Conservation (phyloP, 2,329 filamentous ascomycete genomes). For the Neurospora sp. region DNA sequence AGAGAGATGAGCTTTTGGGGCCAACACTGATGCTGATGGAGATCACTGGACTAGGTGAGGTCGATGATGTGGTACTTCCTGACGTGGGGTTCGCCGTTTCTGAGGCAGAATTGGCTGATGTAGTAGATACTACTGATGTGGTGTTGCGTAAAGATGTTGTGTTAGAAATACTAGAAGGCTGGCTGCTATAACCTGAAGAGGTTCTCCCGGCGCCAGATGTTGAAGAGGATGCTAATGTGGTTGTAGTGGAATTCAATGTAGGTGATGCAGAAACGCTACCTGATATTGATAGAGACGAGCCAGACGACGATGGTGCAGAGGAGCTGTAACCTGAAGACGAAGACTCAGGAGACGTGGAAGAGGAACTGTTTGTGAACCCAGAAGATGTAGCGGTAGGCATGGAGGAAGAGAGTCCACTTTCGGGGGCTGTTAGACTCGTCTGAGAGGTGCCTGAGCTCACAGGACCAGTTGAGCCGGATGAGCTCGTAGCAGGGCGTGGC, state of each 20-base stretch:
- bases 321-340: not conserved
- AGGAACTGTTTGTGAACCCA: not conserved
- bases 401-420: not conserved
- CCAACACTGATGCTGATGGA: not conserved
- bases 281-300: not conserved
- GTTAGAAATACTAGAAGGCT: not conserved
- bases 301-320: not conserved
- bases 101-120: not conserved
- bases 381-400: not conserved
- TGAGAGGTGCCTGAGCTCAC: not conserved
- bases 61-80: not conserved
- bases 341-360: not conserved
- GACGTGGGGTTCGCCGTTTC: not conserved
- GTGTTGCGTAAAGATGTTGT: not conserved
- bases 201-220: not conserved
- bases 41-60: not conserved
- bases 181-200: not conserved
- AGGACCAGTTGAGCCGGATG: conserved; percentile 1
- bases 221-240: not conserved
- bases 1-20: not conserved
- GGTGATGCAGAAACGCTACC: not conserved
- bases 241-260: not conserved
- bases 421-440: conserved; percentile 1
- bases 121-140: not conserved
- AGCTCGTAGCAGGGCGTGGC: conserved; percentile 1